These are phyloP conservation scores for Kodamaea fukazawae DNA, from an alignment of 805 yeast genomes.

Conservation along the genomic window DNA sequence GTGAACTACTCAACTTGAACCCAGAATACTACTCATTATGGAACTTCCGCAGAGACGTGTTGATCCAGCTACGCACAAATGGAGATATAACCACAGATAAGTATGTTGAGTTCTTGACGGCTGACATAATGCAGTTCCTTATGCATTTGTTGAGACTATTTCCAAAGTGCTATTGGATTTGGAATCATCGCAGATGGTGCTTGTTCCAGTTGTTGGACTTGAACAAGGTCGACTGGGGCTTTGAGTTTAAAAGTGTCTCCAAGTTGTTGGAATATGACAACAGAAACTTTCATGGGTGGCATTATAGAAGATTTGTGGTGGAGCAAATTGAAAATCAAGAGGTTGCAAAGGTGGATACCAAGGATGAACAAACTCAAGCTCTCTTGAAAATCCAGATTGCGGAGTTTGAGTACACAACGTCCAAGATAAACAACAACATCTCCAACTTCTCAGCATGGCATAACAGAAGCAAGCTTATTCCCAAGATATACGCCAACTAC, in stretches of 20 bases:
- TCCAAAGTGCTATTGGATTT: slow-evolving; percentile 96
- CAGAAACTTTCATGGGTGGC: slow-evolving; percentile 95
- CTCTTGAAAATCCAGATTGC: slow-evolving; percentile 30
- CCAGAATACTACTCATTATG: slow-evolving; percentile 89
- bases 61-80: slow-evolving; percentile 32
- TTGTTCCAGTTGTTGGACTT: slow-evolving; percentile 45
- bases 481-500: slow-evolving; percentile 39
- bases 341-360: not conserved
- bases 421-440: slow-evolving; percentile 75
- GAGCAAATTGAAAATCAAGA: slow-evolving; percentile 29
- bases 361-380: slow-evolving; percentile 14
- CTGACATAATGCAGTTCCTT: slow-evolving; percentile 58
- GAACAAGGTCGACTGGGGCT: slow-evolving; percentile 58
- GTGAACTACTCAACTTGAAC: slow-evolving; percentile 57
- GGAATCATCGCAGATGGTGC: slow-evolving; percentile 92
- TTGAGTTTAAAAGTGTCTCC: slow-evolving; percentile 67
- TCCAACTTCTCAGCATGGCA: slow-evolving; percentile 98
- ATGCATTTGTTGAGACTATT: slow-evolving; percentile 55
- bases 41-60: slow-evolving; percentile 82
- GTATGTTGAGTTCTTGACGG: slow-evolving; percentile 35
- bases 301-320: slow-evolving; percentile 76
- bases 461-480: slow-evolving; percentile 71
- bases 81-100: slow-evolving; percentile 11
- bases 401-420: slow-evolving; percentile 77
- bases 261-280: slow-evolving; percentile 68